These are phyloP conservation scores for Arctium minus DNA, from an alignment of 129 eudicot genomes.

Conservation along the genomic window DNA sequence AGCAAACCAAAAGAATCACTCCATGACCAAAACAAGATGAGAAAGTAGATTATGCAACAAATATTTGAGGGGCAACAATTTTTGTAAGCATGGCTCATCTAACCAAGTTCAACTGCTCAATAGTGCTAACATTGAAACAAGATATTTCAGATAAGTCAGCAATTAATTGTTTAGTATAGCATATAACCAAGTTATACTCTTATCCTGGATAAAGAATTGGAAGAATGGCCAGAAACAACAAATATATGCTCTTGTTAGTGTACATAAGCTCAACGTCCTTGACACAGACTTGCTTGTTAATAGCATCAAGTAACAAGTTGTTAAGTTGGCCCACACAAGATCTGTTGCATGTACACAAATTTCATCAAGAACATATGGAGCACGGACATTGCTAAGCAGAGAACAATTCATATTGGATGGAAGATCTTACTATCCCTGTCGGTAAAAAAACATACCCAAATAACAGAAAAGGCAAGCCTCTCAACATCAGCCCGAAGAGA, in stretches of 20 bases:
- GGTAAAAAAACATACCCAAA: conserved; percentile 63
- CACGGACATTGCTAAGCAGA: background rate
- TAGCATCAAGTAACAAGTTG: background rate
- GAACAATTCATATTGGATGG: background rate
- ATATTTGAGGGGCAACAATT: too few relatives aligned
- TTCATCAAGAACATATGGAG: background rate
- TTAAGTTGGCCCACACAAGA: background rate
- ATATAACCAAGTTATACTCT: too few relatives aligned
- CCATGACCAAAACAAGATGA: too few relatives aligned
- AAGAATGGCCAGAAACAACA: background rate
- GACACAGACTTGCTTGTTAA: background rate
- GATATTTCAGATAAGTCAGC: too few relatives aligned
- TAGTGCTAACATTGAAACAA: too few relatives aligned
- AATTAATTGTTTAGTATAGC: too few relatives aligned
- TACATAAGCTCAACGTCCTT: background rate
- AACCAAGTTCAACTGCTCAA: too few relatives aligned
- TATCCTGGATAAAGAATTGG: too few relatives aligned
- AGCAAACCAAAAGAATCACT: too few relatives aligned
- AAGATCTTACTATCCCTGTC: background rate
- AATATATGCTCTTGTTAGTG: background rate
- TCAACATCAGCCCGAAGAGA: conserved; percentile 93
- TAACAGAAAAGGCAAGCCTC: conserved; percentile 93
- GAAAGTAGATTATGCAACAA: too few relatives aligned
- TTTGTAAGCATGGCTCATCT: too few relatives aligned
- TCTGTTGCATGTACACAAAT: background rate